phyloP scores from a whole-genome alignment of 2,329 filamentous ascomycete species.

The Penicillium sp. region DNA sequence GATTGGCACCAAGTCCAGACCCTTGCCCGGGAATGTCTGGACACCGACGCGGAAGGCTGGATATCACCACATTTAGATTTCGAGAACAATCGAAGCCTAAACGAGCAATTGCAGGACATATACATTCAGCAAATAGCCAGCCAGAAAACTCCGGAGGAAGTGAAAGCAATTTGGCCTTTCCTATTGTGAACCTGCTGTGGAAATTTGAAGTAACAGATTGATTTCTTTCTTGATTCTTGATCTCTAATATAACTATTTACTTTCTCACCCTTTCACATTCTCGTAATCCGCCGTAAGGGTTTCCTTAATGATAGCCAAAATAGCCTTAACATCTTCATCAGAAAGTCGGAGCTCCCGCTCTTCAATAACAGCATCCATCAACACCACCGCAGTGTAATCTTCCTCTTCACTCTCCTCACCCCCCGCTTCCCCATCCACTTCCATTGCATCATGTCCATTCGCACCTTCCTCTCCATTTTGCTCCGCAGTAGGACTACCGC shows the following conservation, averaged over 20 bases:
- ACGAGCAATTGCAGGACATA: neutral
- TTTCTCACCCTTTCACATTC: slow-evolving; percentile 3
- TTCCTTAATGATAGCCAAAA: slow-evolving; percentile 39
- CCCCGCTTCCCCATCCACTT: slow-evolving; percentile 19
- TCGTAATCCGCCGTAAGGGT: slow-evolving; percentile 26
- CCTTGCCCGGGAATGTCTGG: neutral
- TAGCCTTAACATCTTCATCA: slow-evolving; percentile 36
- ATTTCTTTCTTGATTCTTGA: neutral
- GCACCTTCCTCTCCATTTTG: slow-evolving; percentile 8
- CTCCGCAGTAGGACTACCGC: neutral
- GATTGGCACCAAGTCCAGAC: neutral
- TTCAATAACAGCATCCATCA: slow-evolving; percentile 44
- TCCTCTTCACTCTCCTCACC: slow-evolving; percentile 25
- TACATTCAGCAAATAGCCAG: neutral
- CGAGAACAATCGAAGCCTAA: neutral
- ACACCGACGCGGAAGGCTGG: neutral
- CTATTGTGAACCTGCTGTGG: neutral
- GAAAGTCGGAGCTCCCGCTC: slow-evolving; percentile 42
- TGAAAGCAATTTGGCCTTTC: neutral
- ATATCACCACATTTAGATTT: neutral
- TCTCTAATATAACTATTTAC: neutral
- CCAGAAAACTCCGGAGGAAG: neutral
- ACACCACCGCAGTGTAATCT: slow-evolving; percentile 35
- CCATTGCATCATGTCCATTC: slow-evolving; percentile 23
- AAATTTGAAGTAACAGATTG: neutral